Conservation (phyloP, 2,329 filamentous ascomycete genomes). For the Xylariaceae sp. region DNA sequence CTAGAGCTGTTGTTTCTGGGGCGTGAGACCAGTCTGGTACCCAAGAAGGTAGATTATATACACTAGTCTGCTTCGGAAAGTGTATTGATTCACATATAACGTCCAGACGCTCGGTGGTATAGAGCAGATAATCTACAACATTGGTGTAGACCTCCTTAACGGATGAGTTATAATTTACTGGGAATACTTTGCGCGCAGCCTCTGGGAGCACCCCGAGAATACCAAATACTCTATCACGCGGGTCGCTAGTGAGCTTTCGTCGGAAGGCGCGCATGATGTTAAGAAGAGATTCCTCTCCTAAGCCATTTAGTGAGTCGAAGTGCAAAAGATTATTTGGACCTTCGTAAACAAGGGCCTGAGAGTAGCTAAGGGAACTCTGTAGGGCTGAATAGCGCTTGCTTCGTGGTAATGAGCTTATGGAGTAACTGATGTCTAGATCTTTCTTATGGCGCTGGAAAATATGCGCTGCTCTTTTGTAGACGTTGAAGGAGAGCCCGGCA, state of each 20-base stretch:
- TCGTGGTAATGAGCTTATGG: neutral
- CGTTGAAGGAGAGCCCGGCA: slow-evolving; percentile 26
- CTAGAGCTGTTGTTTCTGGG: slow-evolving; percentile 28
- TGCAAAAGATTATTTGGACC: slow-evolving; percentile 27
- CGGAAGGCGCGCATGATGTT: slow-evolving; percentile 35
- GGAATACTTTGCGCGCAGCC: slow-evolving; percentile 36
- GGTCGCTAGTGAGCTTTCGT: slow-evolving; percentile 38
- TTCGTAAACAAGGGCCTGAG: slow-evolving; percentile 19
- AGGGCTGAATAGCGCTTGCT: slow-evolving; percentile 4
- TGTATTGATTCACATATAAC: slow-evolving; percentile 45
- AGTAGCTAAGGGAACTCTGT: slow-evolving; percentile 17
- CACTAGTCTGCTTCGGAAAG: slow-evolving; percentile 36
- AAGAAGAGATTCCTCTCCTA: slow-evolving; percentile 27
- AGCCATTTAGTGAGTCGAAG: neutral
- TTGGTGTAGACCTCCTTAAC: slow-evolving; percentile 43
- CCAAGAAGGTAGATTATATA: slow-evolving; percentile 41
- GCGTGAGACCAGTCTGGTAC: slow-evolving; percentile 46
- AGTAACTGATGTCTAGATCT: slow-evolving; percentile 10
- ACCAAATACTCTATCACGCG: slow-evolving; percentile 46
- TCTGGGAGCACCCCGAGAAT: slow-evolving; percentile 42
- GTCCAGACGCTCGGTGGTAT: slow-evolving; percentile 37
- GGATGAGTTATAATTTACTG: slow-evolving; percentile 40
- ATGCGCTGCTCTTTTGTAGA: slow-evolving; percentile 26
- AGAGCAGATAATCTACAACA: slow-evolving; percentile 42
- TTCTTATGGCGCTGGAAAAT: slow-evolving; percentile 25